Base-by-base conservation (phyloP, 1,284 basidiomycete species). In the Ceratobasidium theobromae region DNA sequence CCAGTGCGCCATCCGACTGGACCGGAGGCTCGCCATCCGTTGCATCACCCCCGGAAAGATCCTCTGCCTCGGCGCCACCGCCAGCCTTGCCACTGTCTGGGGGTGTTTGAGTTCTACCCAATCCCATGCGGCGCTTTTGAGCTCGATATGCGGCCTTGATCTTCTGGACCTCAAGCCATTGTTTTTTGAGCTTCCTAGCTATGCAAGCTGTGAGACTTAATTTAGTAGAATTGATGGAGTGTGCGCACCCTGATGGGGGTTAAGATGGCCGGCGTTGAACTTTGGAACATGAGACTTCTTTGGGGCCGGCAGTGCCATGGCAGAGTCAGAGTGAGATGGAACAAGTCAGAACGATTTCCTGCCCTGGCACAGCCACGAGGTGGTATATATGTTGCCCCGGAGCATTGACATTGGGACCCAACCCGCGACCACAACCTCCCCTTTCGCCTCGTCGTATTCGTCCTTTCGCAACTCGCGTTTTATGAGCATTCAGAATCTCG, bases 401-500 rank as follows among this genome's bases (percentile, higher is more conserved):
- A 18, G 46, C 25, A 45, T 60, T 43, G 53, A 25, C 27, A 14
- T 51, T 41, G 46, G 53, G 54, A 33, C 58, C 53, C 54, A 64
- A 65, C 46, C 55, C 53, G 38, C 69, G n/a, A 51, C 71, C 66
- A 70, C 72, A 73, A 76, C 74, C 74, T 72, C 73, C 67, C 69
- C 72, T 69, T 68, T 62, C 65, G 64, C 69, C 70, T 71, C 67
- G 62, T 66, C 18, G 46, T 38, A 40, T 48, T 57, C 65, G 53
- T 32, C 53, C 28, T 52, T 53, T 41, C 67, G 68, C 43, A 51
- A 72, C 72, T 73, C 71, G 75, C 83, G 80, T 91, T 87, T 88
- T 86, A 93, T 92, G 90, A 93, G 82, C 88, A 87, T 91, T 80
- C 87, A 91, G 87, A 93, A 93, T 77, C 84, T 93, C 84, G 78